Percentiles rank a stretch among this genome's conserved stretches.
Evolutionary conservation across 208 protist species (phyloP).

Genomic region (Acanthamoeba divionensis): DNA sequence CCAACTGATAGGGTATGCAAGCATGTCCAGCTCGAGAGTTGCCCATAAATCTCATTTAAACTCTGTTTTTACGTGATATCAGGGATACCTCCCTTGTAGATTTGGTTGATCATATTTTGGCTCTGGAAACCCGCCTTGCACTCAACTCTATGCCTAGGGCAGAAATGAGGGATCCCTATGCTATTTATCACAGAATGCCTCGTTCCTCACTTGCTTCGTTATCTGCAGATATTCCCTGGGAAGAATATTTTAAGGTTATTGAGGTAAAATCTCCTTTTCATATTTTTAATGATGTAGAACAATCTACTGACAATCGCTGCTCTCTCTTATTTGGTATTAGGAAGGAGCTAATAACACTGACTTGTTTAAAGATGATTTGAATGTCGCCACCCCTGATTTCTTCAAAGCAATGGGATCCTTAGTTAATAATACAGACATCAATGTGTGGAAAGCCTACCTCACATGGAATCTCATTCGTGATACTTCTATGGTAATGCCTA

Average conservation of each 20-base stretch:
- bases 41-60: background rate
- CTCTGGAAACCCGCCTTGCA: background rate
- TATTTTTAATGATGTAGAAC: no score
- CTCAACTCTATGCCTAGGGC: background rate
- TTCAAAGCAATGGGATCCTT: background rate
- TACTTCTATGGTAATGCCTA: background rate
- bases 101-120: background rate
- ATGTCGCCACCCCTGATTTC: background rate
- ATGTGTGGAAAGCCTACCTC: background rate
- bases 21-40: background rate
- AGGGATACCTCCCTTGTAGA: background rate
- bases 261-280: no score
- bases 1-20: background rate
- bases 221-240: no score
- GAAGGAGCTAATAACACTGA: no score
- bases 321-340: no score
- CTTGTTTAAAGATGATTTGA: no score
- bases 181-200: no score
- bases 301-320: no score
- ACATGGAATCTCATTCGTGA: background rate
- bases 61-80: background rate
- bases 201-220: no score
- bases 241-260: no score
- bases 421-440: background rate
- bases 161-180: background rate